Evolutionary conservation across 2,329 filamentous ascomycete genomes (phyloP).

Genomic region (Chaetoscypha palmicola): DNA sequence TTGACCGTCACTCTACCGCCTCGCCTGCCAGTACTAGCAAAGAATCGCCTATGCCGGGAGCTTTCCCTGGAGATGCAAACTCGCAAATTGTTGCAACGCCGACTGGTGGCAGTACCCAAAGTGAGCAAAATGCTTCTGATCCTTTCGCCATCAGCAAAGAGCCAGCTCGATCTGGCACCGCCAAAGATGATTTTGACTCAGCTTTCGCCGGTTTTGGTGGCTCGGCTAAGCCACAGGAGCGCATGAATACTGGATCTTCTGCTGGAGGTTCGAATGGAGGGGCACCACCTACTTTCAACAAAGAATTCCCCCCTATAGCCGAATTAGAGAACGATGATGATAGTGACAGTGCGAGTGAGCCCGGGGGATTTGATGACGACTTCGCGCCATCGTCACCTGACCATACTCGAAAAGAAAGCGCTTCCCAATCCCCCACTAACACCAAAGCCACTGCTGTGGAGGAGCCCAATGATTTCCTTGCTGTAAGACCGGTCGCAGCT

Average conservation of each 20-base stretch:
- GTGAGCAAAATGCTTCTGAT: constrained; percentile 41
- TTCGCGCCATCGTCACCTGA: constrained; percentile 58
- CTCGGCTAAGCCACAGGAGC: constrained; percentile 43
- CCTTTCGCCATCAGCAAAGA: constrained; percentile 50
- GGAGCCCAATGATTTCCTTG: constrained; percentile 26
- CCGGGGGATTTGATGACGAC: constrained; percentile 87
- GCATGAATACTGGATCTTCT: constrained; percentile 35
- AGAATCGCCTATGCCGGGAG: constrained; percentile 41
- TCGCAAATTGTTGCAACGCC: constrained; percentile 42
- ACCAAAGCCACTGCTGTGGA: constrained; percentile 25
- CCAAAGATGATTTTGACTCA: constrained; percentile 77
- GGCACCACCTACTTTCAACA: constrained; percentile 49
- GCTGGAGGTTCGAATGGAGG: constrained; percentile 38
- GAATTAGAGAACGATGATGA: constrained; percentile 76
- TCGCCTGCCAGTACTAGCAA: constrained; percentile 24
- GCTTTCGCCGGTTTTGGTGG: constrained; percentile 69
- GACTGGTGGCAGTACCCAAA: constrained; percentile 40
- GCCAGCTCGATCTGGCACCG: constrained; percentile 36
- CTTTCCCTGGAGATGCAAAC: constrained; percentile 43
- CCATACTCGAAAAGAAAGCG: constrained; percentile 24
- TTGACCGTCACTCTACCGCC: constrained; percentile 28
- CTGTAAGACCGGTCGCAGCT: constrained; percentile 27
- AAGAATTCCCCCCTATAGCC: constrained; percentile 91
- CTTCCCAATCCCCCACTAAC: constrained; percentile 17
- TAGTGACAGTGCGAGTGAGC: constrained; percentile 72